Evolutionary conservation across 805 yeast genomes (phyloP).

Genomic region (Teunomyces aglyptinius): DNA sequence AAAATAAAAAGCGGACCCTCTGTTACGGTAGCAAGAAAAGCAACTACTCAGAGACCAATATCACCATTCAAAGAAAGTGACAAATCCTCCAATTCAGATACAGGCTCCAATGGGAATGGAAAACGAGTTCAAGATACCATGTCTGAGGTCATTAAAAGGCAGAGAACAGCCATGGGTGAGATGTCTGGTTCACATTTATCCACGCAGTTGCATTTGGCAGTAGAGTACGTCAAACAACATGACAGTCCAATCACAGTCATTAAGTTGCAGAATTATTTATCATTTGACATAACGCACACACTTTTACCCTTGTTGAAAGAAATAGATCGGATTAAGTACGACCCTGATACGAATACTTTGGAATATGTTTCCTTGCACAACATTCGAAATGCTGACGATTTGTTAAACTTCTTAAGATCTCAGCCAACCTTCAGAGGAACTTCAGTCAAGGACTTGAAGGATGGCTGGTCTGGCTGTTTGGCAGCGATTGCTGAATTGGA

Average conservation of each 20-base stretch:
- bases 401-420: constrained; percentile 66
- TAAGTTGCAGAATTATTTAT: constrained; percentile 66
- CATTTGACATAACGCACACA: constrained; percentile 57
- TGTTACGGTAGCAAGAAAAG: constrained; percentile 32
- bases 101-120: constrained; percentile 5
- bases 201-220: constrained; percentile 86
- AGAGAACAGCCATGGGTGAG: constrained; percentile 22
- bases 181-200: constrained; percentile 66
- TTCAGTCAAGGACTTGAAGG: constrained; percentile 75
- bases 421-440: constrained; percentile 89
- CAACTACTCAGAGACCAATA: constrained; percentile 16
- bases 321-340: constrained; percentile 73
- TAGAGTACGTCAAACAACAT: constrained; percentile 75
- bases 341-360: constrained; percentile 59
- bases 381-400: constrained; percentile 75
- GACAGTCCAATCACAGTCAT: constrained; percentile 68
- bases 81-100: not conserved
- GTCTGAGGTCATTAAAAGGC: constrained; percentile 36
- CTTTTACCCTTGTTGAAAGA: constrained; percentile 70
- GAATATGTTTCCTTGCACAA: constrained; percentile 89
- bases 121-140: constrained; percentile 19
- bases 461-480: constrained; percentile 93
- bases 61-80: constrained; percentile 8
- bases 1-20: constrained; percentile 45
- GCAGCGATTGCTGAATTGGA: constrained; percentile 79